These are phyloP conservation scores for Orbilia oligospora DNA, from an alignment of 2,329 filamentous ascomycete species.

Conservation along the genomic window DNA sequence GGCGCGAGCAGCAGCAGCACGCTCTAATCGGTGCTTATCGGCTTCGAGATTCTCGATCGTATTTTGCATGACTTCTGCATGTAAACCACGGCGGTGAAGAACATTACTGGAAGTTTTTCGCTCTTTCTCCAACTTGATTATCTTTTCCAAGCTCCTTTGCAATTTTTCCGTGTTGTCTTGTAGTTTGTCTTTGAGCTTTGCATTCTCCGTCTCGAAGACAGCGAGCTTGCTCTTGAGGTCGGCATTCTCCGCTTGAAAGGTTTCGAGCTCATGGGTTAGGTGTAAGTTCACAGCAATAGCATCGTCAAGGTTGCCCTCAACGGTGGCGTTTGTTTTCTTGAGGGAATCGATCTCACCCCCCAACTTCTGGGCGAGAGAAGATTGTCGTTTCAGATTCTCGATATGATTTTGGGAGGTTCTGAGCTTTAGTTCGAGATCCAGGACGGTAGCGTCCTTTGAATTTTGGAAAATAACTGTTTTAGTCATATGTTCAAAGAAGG, in stretches of 20 bases:
- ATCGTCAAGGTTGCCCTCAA: constrained; percentile 23
- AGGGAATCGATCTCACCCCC: neutral
- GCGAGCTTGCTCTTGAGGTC: constrained; percentile 1
- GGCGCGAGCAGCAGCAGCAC: constrained; percentile 2
- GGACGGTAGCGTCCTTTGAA: neutral
- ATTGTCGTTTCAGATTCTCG: neutral
- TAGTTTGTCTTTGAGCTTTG: neutral
- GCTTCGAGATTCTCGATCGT: constrained; percentile 40
- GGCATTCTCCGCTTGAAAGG: neutral
- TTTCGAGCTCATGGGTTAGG: neutral
- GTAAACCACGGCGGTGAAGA: constrained; percentile 24
- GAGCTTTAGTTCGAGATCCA: neutral
- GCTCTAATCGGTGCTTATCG: constrained; percentile 27
- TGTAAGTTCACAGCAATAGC: neutral
- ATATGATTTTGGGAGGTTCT: neutral
- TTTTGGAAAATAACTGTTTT: neutral
- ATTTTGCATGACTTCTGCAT: constrained; percentile 31
- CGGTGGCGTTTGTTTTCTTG: neutral
- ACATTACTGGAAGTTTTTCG: constrained; percentile 1
- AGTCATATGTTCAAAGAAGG: neutral
- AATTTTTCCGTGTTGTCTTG: neutral
- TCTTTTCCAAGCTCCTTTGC: neutral
- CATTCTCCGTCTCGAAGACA: neutral
- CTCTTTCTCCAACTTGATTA: constrained; percentile 13
- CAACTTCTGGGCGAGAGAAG: neutral